Evolutionary conservation across 495 filamentous ascomycete species (phyloP), one percentile per base, ranked within the genome.

Genomic region (Platismatia glauca): DNA sequence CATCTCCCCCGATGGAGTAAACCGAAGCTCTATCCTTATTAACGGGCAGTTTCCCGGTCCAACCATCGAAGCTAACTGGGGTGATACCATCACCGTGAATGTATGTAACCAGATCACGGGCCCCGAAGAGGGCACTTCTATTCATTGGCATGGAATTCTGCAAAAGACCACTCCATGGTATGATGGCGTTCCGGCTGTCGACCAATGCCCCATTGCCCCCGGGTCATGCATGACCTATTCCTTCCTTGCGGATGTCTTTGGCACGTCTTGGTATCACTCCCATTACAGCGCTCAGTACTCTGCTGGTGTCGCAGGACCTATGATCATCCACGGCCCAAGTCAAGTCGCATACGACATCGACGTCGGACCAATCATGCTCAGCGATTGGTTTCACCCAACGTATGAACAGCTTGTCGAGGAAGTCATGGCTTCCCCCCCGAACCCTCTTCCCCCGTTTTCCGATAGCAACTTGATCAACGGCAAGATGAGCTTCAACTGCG

Each of bases 261-360:
- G 80, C 12, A 75, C 76, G 2, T 71, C 73, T 1, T 83, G 80
- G 79, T 82, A 75, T 43, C 77, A 81, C 61, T 68, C 65, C 7
- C 81, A 84, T 65, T 81, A 72, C 59, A 74, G 70, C 8, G 67
- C 73, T 8, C 78, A 84, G 63, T 76, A 76, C 33, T 61, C 67
- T 20, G 77, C 70, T n/a, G 82, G 81, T 44, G 59, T 81, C 8
- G 65, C 72, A 38, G 85, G 85, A 13, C 68, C 82, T 7, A 74
- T 88, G 62, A 71, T 80, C 57, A 80, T 88, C 69, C 76, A 87
- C 64, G 85, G 85, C 3, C 85, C 85, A 5, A 72, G 75, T 3
- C 78, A 76, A 27, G 72, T 69, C 11, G 63, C 77, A 33, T 86
- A 87, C 66, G 85, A 88, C 50, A 70, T 78, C 37, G 84, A 88